Evolutionary conservation across 1,284 basidiomycete genomes (phyloP), one percentile per base, ranked within the genome.

Genomic region (Cryptococcus depauperatus): DNA sequence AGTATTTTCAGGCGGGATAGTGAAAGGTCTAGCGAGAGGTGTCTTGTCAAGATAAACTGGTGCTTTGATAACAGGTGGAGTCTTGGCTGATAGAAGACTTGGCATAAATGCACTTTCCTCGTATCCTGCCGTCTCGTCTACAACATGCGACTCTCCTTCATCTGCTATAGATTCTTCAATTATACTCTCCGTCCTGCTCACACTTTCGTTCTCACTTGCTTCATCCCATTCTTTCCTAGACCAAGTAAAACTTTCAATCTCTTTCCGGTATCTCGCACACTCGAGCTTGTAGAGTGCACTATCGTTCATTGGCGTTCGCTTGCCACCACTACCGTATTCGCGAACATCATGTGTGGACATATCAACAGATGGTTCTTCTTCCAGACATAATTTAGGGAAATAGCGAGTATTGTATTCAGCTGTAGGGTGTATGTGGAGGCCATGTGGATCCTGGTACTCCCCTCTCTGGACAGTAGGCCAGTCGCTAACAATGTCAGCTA

Each of bases 381-480:
- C 88, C 46, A 97, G 77, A 79, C 95, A 97, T 27, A 88, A 84
- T 57, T 93, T 88, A 67, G 97, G 93, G 68, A 97, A 98, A 72
- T 97, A 96, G 69, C 90, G 87, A 53, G 88, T 93, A 77, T 98
- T 93, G 62, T 83, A 84, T 56, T 91, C 90, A 68, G 95, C 88
- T 37, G 80, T 79, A 6, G 89, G 87, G 66, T 97, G 88, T 61
- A 92, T 87, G 16, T 86, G 83, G 18, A 93, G 91, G 58, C 92
- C 88, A 76, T 95, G 93, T n/a, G 93, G 93, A 61, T 93, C 90
- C 19, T 59, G 51, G 45, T 70, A 70, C 22, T 62, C 59, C 25
- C 62, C 62, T 26, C 47, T 43, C 5, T 44, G 44, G 14, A 66
- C 61, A 2, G 58, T 56, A 2, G 57, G 57, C 62, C 62, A 68